Evolutionary conservation across 805 yeast species (phyloP).

Genomic region (Metschnikowia noctiluminum): DNA sequence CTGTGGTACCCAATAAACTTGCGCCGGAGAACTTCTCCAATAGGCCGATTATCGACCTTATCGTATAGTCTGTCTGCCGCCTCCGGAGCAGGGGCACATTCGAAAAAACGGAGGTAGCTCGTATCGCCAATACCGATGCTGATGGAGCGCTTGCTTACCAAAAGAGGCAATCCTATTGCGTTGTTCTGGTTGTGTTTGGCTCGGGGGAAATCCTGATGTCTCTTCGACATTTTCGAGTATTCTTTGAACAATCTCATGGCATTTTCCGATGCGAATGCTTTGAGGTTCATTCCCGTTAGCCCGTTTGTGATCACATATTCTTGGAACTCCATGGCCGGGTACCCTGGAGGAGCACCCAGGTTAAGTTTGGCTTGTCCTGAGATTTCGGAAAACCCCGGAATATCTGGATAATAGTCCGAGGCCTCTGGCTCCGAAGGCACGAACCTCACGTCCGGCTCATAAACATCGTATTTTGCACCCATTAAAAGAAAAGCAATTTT

Average conservation of each 20-base stretch:
- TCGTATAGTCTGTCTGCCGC: conserved; percentile 12
- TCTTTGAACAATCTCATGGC: conserved; percentile 9
- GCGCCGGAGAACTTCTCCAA: conserved; percentile 7
- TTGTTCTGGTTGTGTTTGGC: conserved; percentile 12
- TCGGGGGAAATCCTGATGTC: conserved; percentile 4
- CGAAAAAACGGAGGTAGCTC: conserved; percentile 6
- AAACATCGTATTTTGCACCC: neutral
- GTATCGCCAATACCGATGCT: conserved; percentile 9
- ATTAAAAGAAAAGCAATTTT: too few species aligned
- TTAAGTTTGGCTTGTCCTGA: neutral
- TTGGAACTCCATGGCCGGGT: neutral
- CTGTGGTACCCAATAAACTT: conserved; percentile 10
- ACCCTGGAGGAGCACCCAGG: conserved; percentile 5
- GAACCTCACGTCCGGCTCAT: neutral
- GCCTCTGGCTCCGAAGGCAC: conserved; percentile 1
- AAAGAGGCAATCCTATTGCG: conserved; percentile 10
- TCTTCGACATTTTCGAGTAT: conserved; percentile 2
- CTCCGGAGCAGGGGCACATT: conserved; percentile 12
- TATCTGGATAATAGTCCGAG: neutral
- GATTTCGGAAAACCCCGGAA: neutral
- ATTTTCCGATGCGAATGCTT: conserved; percentile 11
- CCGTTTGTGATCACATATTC: conserved; percentile 9
- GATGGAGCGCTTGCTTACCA: conserved; percentile 8
- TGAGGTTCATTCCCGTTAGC: conserved; percentile 3
- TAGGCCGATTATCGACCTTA: conserved; percentile 8